Base-by-base conservation (phyloP, 441 rosid genomes). In the Populus hybrid region DNA sequence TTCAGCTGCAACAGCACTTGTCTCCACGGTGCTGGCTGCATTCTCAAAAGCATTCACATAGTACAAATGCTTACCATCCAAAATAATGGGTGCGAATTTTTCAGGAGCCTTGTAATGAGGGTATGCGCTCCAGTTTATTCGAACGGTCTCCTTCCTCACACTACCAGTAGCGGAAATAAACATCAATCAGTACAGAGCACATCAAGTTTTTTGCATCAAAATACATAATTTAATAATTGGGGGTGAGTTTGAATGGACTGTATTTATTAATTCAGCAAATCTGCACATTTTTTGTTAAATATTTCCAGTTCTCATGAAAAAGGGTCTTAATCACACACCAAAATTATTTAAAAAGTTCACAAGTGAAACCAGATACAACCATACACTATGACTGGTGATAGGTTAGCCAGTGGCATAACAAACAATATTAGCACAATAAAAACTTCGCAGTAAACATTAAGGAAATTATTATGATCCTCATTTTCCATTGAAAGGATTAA, bases 11-110 rank as follows among this genome's bases (percentile, higher is more conserved):
- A 93, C 94, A 12, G 97, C 94, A 73, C 97, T 88, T 0, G 94
- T 93, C 89, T 95, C 97, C 94, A 95, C 91, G 42, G 97, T 88
- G 81, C 98, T 95, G 1, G 97, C 97, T 6, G 92, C 98, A 46
- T 90, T 95, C 87, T 95, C 98, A 72, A 95, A 95, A 61, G 97
- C 93, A 74, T 95, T 93, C 71, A 89, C 90, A 54, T 93, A 95
- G 89, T 95, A 95, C 82, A 95, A 69, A 73, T 93, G 92, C 78
- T 74, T 76, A 57, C 89, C 92, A 3, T 95, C 99, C 84, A 95
- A 83, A 68, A 93, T 72, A 82, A 95, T 86, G 0, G 97, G 99
- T 21, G 99, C 95, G 61, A 91, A 95, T 28, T 86, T 91, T 85
- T 93, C 95, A 3, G 97, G 97, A 6, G 97, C 94, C 11, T 84